Base-by-base conservation (phyloP, 1,284 basidiomycete genomes). In the Apiotrichum laibachii region DNA sequence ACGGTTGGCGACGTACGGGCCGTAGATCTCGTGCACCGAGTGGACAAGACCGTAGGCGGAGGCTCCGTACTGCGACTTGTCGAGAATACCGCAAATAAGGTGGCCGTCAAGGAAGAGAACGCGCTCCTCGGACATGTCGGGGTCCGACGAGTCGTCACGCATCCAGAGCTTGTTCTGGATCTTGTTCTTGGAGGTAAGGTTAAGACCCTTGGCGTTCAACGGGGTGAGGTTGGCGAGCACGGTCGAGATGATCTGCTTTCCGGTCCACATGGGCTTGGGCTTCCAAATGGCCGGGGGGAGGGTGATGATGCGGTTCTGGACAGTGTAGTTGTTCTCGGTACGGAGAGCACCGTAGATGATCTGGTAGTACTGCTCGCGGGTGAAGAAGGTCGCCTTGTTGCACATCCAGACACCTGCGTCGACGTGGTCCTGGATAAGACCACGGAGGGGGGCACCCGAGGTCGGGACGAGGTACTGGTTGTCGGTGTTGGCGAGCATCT, bases 401-500 rank as follows among this genome's bases (percentile, higher is more conserved):
- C 96, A 98, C 92, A 99, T 96, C 93, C 95, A 98, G 21, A 98
- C 90, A 66, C 92, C 96, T 19, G 96, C 93, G 43, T 98, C 95
- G 61, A 99, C 92, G 72, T 99, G 96, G 80, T 99, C 96, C 78
- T 99, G 96, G 69, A 99, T 99, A 33, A 99, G 82, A 77, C 96
- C 96, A 75, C 96, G 92, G 42, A 99, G 83, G 34, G 96, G 96
- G 72, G 94, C 95, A 68, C 96, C 96, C 26, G 95, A 98, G 12
- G 96, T 99, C 15, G 96, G 94, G 9, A 96, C 93, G 19, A 99
- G 85, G 77, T 99, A 99, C 79, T 99, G 96, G 72, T 97, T 96
- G 79, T 99, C 94, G 22, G 94, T 99, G 78, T 98, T 98, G 65
- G 95, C 93, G 69, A 99, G 91, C 77, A 90, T 85, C 84, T 88